Evolutionary conservation across 2,329 filamentous ascomycete genomes (phyloP), one percentile per base, ranked within the genome.

Genomic region (Trichoderma endophyticum): DNA sequence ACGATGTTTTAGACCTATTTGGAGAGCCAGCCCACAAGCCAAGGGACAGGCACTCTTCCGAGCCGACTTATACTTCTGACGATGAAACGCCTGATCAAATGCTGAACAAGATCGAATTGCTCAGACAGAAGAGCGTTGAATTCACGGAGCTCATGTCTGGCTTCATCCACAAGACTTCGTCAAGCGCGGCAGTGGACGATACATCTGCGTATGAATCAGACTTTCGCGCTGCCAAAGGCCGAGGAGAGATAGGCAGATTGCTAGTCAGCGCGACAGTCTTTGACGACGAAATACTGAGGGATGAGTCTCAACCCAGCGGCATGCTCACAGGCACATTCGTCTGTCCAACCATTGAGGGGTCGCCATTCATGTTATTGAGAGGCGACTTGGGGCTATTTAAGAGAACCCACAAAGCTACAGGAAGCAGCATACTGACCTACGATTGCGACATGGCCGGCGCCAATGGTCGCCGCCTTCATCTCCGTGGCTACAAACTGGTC

Each of bases 111-210:
- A 32, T n/a, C 79, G 59, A 21, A 64, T 60, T 39, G 39, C 71
- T 48, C 18, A 64, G 63, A 21, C 66, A 81, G 15, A 71, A 84
- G 88, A 69, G 88, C 0, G 84, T 90, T 69, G 86, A 86, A 28
- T 92, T 92, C 76, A 87, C 87, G 0, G 89, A 92, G 77, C 86
- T 90, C 71, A 90, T 92, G 88, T 84, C 86, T 8, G 90, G 90
- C 11, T 88, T 87, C 74, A 83, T 92, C 30, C 87, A 89, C 74
- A 77, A 24, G 6, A 32, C 66, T 6, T 18, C 39, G 1, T 32
- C 85, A 86, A 75, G 79, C 32, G 77, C 85, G 54, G 77, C 77
- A 6, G 81, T 83, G 11, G 84, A 87, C 75, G 82, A 84, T 59
- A 82, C 81, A 18, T 83, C 85, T n/a, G 85, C 86, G 2, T 90